Evolutionary conservation across 768 basidiomycete species (phyloP), one percentile per base, ranked within the genome.

Genomic region (Tubosaeta brunneosetosa): DNA sequence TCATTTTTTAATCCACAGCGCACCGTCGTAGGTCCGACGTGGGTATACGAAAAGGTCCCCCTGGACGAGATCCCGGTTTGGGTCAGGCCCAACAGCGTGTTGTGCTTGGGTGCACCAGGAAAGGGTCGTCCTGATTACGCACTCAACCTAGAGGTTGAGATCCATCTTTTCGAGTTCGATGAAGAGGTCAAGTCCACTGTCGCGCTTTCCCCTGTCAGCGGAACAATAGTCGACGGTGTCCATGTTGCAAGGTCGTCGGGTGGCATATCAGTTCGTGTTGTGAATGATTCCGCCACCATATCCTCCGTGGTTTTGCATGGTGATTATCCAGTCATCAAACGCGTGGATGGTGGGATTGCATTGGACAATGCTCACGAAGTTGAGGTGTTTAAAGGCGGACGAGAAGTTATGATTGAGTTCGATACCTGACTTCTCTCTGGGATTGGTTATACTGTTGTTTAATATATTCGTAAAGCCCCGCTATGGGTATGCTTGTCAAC

Each of bases 41-140:
- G 85, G 85, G 69, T 87, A 53, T 77, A 76, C 47, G 81, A 83
- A 57, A 69, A 77, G 50, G 81, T 85, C n/a, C 77, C 83, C 25
- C 66, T 86, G 36, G 77, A 84, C 59, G 76, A 79, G 51, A 75
- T 88, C 36, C 85, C 85, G 14, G 79, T 88, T 27, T 88, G 80
- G 79, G 79, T 87, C 34, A 74, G 82, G 34, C 77, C 77, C 26
- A 79, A 77, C 34, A 78, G 76, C 14, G 74, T 86, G 17, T 65
- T 88, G 17, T 69, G 59, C 27, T 25, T 61, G 26, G 58, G 59
- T 36, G 14, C 45, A 2, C 33, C 47, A 6, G 76, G 48, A 73
- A 86, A n/a, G 83, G 85, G 5, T 79, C 84, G 16, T 61, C 70
- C 31, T 71, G 74, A 26, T 68, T 74, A 19, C 73, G 73, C 25